phyloP scores from a whole-genome alignment of 805 yeast genomes.

The Tetrapisispora namnaoensis region DNA sequence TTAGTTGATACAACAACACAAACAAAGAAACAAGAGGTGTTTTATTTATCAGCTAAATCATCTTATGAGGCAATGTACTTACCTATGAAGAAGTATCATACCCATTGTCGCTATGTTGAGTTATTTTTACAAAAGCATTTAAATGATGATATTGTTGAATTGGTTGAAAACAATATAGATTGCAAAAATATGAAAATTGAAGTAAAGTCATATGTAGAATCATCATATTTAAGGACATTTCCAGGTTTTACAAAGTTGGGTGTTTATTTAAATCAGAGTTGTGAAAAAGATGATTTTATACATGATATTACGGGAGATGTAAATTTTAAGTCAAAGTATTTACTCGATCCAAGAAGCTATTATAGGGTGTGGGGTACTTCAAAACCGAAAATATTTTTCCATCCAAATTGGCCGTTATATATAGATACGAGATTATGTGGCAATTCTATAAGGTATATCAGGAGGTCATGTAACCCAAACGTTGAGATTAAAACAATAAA shows the following conservation, averaged over 20 bases:
- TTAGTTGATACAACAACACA: neutral
- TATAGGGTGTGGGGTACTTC: slow-evolving; percentile 67
- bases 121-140: slow-evolving; percentile 42
- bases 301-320: slow-evolving; percentile 67
- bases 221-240: slow-evolving; percentile 46
- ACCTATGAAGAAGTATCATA: slow-evolving; percentile 31
- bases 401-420: slow-evolving; percentile 47
- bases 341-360: slow-evolving; percentile 60
- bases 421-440: slow-evolving; percentile 87
- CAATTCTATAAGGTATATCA: slow-evolving; percentile 59
- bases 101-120: slow-evolving; percentile 31
- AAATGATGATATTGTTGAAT: slow-evolving; percentile 26
- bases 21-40: slow-evolving; percentile 1
- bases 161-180: slow-evolving; percentile 14
- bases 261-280: slow-evolving; percentile 35
- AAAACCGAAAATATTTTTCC: slow-evolving; percentile 47
- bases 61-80: slow-evolving; percentile 27
- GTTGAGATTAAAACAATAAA: slow-evolving; percentile 48
- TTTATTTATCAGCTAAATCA: slow-evolving; percentile 26
- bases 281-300: slow-evolving; percentile 42
- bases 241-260: slow-evolving; percentile 69
- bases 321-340: slow-evolving; percentile 52
- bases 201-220: slow-evolving; percentile 52
- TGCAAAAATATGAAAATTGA: slow-evolving; percentile 22
- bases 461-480: slow-evolving; percentile 72